Conservation (phyloP, 2,329 filamentous ascomycete species). For the Pseudogymnoascus sp. region DNA sequence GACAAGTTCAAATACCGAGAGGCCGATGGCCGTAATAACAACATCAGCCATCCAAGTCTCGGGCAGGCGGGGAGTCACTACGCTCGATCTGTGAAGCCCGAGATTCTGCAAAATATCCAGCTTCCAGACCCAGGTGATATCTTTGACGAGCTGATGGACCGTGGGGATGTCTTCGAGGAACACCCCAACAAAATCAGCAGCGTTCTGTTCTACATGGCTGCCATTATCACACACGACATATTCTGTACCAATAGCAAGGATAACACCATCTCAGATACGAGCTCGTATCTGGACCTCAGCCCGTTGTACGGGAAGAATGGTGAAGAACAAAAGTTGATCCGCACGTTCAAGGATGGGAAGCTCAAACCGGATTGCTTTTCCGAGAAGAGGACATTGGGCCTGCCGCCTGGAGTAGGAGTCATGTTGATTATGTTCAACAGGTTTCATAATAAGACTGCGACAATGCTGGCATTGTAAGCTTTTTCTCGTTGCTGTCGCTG, state of each 20-base stretch:
- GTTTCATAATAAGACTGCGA: constrained; percentile 81
- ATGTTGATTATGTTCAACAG: constrained; percentile 69
- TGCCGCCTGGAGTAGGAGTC: constrained; percentile 64
- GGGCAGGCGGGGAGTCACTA: constrained; percentile 62
- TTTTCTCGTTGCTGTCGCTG: background rate
- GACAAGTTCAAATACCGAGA: constrained; percentile 57
- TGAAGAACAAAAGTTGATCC: constrained; percentile 40
- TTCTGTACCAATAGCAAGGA: constrained; percentile 59
- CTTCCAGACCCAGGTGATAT: constrained; percentile 55
- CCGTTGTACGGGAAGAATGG: constrained; percentile 62
- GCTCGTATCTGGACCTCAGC: constrained; percentile 66
- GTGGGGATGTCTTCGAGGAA: constrained; percentile 43
- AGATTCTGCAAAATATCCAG: constrained; percentile 52
- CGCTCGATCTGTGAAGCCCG: constrained; percentile 53
- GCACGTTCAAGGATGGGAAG: constrained; percentile 60
- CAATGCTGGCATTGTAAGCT: constrained; percentile 55
- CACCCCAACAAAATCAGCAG: constrained; percentile 68
- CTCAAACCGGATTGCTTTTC: constrained; percentile 67
- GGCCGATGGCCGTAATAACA: constrained; percentile 64
- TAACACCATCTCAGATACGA: constrained; percentile 56
- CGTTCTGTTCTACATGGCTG: constrained; percentile 66
- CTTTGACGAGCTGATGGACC: constrained; percentile 54
- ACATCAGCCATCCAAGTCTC: constrained; percentile 55
- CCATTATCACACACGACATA: constrained; percentile 58
- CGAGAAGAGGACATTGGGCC: constrained; percentile 60